Percentiles rank a stretch among this genome's conserved stretches.
Evolutionary conservation across 176 grass and related monocot species (phyloP).

Genomic region (Elymus sibiricus): DNA sequence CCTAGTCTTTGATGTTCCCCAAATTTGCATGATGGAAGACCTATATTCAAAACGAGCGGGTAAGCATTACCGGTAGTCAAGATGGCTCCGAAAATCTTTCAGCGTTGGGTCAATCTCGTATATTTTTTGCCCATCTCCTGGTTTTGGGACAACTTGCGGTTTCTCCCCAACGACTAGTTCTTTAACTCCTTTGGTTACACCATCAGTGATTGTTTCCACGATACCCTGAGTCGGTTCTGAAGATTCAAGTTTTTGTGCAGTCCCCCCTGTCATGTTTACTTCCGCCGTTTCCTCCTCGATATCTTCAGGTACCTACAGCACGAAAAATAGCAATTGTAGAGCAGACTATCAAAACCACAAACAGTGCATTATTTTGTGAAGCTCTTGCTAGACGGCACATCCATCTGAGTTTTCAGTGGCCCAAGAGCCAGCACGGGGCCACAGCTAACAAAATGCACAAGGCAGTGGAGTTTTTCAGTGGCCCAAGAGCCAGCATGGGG

Average conservation of each 20-base stretch:
- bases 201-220: neutral
- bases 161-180: slow-evolving; percentile 44
- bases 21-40: slow-evolving; percentile 12
- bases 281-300: slow-evolving; percentile 8
- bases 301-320: slow-evolving; percentile 34
- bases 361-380: neutral
- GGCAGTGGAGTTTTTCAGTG: slow-evolving; percentile 5
- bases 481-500: neutral
- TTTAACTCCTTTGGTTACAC: slow-evolving; percentile 23
- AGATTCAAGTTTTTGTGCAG: slow-evolving; percentile 25
- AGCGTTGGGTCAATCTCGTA: slow-evolving; percentile 78
- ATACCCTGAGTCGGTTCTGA: slow-evolving; percentile 12
- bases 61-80: slow-evolving; percentile 70
- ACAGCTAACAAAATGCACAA: slow-evolving; percentile 5
- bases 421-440: neutral
- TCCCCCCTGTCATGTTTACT: slow-evolving; percentile 7
- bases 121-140: slow-evolving; percentile 75
- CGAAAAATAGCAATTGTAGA: neutral
- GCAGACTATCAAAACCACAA: neutral
- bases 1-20: neutral
- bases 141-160: slow-evolving; percentile 43
- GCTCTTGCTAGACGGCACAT: neutral
- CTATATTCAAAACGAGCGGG: neutral
- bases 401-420: slow-evolving; percentile 9
- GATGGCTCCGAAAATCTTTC: slow-evolving; percentile 49